These are phyloP conservation scores for Mortierella sp. DNA, from an alignment of 371 early-diverging fungal species.

Conservation along the genomic window DNA sequence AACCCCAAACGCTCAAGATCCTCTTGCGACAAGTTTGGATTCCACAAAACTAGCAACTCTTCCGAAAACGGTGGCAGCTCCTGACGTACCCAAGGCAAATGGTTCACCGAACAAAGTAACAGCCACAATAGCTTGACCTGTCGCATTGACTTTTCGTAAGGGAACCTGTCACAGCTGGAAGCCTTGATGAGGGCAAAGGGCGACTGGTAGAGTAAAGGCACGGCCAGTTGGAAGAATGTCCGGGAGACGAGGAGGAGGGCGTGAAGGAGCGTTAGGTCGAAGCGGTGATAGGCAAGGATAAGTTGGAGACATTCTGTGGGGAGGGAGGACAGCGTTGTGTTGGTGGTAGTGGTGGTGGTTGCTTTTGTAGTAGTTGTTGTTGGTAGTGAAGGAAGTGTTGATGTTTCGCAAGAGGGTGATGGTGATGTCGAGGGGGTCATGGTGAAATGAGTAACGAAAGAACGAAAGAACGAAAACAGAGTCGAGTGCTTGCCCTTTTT, in stretches of 20 bases:
- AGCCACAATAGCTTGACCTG: constrained; percentile 33
- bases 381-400: background rate
- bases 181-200: constrained; percentile 27
- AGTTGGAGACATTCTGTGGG: constrained; percentile 39
- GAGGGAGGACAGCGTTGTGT: constrained; percentile 10
- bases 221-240: constrained; percentile 28
- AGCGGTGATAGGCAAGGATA: constrained; percentile 20
- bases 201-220: constrained; percentile 25
- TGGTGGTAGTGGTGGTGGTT: background rate
- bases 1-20: background rate
- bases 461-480: background rate
- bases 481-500: background rate
- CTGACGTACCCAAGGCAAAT: constrained; percentile 22
- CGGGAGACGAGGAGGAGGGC: constrained; percentile 25
- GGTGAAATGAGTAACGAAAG: constrained; percentile 1
- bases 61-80: constrained; percentile 31
- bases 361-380: background rate
- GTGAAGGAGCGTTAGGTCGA: constrained; percentile 20
- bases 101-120: constrained; percentile 21
- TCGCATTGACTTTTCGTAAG: constrained; percentile 23
- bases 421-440: background rate
- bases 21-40: background rate
- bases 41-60: constrained; percentile 3
- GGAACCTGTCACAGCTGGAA: constrained; percentile 13
- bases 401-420: background rate